phyloP scores from a whole-genome alignment of 2,329 filamentous ascomycete species.

The Pseudogymnoascus sp. region DNA sequence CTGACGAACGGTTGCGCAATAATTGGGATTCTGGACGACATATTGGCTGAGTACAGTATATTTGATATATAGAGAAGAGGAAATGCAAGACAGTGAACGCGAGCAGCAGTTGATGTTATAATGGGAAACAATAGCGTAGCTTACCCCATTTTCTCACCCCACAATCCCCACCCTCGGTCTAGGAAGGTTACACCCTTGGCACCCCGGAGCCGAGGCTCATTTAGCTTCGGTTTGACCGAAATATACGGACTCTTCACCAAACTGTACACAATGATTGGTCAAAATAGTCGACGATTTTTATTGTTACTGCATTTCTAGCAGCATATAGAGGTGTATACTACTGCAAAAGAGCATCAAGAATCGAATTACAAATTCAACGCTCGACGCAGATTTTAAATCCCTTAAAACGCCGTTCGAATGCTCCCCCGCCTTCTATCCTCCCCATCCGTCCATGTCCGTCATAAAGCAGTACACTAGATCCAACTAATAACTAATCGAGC shows the following conservation, averaged over 20 bases:
- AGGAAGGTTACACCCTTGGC: constrained; percentile 5
- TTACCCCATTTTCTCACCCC: constrained; percentile 9
- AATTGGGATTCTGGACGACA: constrained; percentile 41
- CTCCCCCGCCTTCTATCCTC: background rate
- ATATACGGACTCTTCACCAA: background rate
- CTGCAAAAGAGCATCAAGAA: background rate
- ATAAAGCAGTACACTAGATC: background rate
- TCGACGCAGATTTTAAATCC: constrained; percentile 5
- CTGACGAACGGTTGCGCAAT: constrained; percentile 53
- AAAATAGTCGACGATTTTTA: background rate
- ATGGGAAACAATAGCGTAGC: background rate
- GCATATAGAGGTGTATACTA: background rate
- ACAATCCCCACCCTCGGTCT: constrained; percentile 9
- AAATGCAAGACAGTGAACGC: background rate
- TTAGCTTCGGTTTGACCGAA: constrained; percentile 1
- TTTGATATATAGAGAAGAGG: constrained; percentile 10
- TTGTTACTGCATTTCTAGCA: constrained; percentile 5
- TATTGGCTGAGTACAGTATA: constrained; percentile 21
- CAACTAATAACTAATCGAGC: background rate
- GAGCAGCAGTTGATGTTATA: constrained; percentile 6
- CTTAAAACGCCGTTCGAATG: constrained; percentile 3
- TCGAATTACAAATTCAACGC: background rate
- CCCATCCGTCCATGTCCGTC: background rate
- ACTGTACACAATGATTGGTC: background rate
- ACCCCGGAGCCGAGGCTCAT: constrained; percentile 6